Conservation (phyloP, 495 filamentous ascomycete genomes). For the Penicillium ucsense region DNA sequence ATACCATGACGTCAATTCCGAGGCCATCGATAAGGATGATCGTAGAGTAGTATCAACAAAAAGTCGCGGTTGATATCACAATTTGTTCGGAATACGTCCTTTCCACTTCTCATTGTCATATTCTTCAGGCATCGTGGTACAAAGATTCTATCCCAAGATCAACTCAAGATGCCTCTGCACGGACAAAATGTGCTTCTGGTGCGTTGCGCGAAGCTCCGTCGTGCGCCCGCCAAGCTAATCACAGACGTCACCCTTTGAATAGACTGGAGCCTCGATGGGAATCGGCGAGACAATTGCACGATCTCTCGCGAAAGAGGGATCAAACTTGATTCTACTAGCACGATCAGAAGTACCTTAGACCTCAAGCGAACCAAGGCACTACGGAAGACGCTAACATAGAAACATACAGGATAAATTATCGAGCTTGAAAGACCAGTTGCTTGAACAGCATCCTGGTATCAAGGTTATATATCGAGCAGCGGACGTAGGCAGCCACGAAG, state of each 20-base stretch:
- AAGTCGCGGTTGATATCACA: too few relatives aligned
- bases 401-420: constrained; percentile 18
- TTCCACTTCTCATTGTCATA: too few relatives aligned
- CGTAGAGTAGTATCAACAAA: too few relatives aligned
- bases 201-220: neutral
- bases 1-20: neutral
- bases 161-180: neutral
- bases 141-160: neutral
- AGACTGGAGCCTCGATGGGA: constrained; percentile 11
- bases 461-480: constrained; percentile 11
- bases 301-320: neutral
- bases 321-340: constrained; percentile 3
- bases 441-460: constrained; percentile 1
- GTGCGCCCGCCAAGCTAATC: too few relatives aligned
- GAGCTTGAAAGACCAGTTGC: constrained; percentile 3
- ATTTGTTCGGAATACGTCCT: too few relatives aligned
- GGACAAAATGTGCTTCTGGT: neutral
- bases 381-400: too few relatives aligned
- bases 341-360: constrained; percentile 3
- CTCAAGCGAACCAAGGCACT: too few relatives aligned
- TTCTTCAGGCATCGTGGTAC: too few relatives aligned
- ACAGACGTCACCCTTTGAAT: neutral
- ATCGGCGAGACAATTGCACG: constrained; percentile 7
- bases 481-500: constrained; percentile 17
- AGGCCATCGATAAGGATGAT: too few relatives aligned